Base-by-base conservation (phyloP, 176 grass and related monocot species). In the Cenchrus fungigraminus region DNA sequence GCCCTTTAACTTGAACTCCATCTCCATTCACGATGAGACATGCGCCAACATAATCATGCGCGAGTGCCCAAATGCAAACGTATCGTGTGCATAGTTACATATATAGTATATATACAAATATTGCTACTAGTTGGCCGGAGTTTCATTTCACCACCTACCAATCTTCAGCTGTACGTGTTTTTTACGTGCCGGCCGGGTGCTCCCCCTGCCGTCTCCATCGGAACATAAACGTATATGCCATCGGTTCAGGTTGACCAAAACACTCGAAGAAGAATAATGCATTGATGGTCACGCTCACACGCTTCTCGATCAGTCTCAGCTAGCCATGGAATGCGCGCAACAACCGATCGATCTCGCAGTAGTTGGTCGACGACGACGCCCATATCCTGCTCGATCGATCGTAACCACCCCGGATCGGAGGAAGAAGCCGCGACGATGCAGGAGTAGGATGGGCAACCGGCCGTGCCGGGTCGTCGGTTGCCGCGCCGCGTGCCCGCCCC, bases 1-100 rank as follows among this genome's bases (percentile, higher is more conserved):
- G 62, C 10, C 25, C 86, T 87, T 83, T 83, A 87, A 61, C 11
- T 88, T 46, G 55, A 78, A 78, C 73, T 16, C 65, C 65, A 6
- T 77, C 52, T 40, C 6, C 4, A 69, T 85, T 40, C 37, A 40
- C 37, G 20, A 80, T 75, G 61, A n/a, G 17, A 40, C 37, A 4
- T 4, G 37, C 37, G 71, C 32, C 0, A 60, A 2, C 79, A 82
- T 50, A 70, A 87, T 69, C 13, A 82, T 69, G 19, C 70, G 8
- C 45, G 45, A 46, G 45, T 25, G 45, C 45, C 45, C 45, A 46
- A 52, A 25, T 52, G 0, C 37, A 40, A 40, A 25, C 2, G 37
- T 40, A 37, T 25, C 37, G 4, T 40, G 37, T 40, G 37, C 37
- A 40, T 40, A 40, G 37, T 40, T 40, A 40, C 37, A 2, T 40